Base-by-base conservation (phyloP, 345 rosid genomes). In the Melastoma malabathricum region DNA sequence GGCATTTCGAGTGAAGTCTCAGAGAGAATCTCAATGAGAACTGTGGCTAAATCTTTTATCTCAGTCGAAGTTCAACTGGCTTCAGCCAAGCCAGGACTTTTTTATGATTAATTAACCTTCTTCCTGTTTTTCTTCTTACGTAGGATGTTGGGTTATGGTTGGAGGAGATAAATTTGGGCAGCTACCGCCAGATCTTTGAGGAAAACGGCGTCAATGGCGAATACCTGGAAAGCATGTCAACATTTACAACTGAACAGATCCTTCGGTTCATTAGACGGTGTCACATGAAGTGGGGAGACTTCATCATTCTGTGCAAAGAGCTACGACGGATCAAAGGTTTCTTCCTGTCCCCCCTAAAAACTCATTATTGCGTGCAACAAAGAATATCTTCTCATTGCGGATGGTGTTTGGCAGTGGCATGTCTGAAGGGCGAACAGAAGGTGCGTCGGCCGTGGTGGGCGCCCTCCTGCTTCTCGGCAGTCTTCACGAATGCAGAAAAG, bases 261-360 rank as follows among this genome's bases (percentile, higher is more conserved):
- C 88, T 90, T 68, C 81, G 89, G 55, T 90, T 90, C 78, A 90
- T 86, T 64, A 80, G 98, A 63, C 80, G 96, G 66, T 88, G 95
- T 70, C 98, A 90, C 80, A 90, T 90, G 98, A 90, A 90, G 53
- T 90, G 98, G 98, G 98, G 98, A 47, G 98, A 90, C 76, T 90
- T 90, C 79, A 90, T 90, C 56, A 90, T 94, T 4, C 81, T 90
- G 51, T 86, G 98, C 63, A 86, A 86, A 83, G 98, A 90, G 66
- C 96, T 90, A 59, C 71, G 98, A 69, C 63, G 96, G 62, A 90
- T 90, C 51, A 90, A 90, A 84, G 98, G 98, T 90, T 58, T 17
- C 31, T 38, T 39, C 44, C 58, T 44, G 6, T 29, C 41, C 12
- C 12, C 12, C 12, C 10, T 12, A 34, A 34, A 34, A 34, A 34